phyloP scores from a whole-genome alignment of 306 rosid genomes.

The Vachellia collinsii region DNA sequence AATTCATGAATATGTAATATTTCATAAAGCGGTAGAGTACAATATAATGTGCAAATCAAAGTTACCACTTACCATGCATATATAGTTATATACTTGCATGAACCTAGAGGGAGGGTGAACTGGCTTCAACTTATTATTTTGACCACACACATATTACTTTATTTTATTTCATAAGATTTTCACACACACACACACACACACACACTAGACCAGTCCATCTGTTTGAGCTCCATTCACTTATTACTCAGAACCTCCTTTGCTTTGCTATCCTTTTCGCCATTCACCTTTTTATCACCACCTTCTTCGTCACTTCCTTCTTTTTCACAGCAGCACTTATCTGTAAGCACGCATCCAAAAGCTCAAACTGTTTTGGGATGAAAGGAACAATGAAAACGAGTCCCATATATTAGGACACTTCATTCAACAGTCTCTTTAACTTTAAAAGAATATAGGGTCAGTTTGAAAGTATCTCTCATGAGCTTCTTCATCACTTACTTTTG shows the following conservation, averaged over 20 bases:
- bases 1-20: too few species aligned
- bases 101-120: too few species aligned
- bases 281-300: not conserved
- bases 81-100: too few species aligned
- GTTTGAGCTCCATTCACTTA: not conserved
- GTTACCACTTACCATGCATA: too few species aligned
- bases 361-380: not conserved
- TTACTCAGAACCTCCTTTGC: not conserved
- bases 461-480: not conserved
- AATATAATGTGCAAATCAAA: too few species aligned
- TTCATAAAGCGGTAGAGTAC: too few species aligned
- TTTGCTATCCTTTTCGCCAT: not conserved
- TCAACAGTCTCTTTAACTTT: too few species aligned
- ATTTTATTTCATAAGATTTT: too few species aligned
- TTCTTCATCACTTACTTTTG: too few species aligned
- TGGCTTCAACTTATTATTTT: too few species aligned
- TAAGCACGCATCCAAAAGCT: not conserved
- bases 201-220: not conserved
- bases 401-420: not conserved
- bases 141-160: too few species aligned
- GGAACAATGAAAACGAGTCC: not conserved
- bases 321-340: not conserved
- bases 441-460: not conserved
- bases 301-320: not conserved
- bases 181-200: too few species aligned